These are phyloP conservation scores for Sisymbrium altissimum DNA, from an alignment of 345 rosid genomes.

Conservation along the genomic window DNA sequence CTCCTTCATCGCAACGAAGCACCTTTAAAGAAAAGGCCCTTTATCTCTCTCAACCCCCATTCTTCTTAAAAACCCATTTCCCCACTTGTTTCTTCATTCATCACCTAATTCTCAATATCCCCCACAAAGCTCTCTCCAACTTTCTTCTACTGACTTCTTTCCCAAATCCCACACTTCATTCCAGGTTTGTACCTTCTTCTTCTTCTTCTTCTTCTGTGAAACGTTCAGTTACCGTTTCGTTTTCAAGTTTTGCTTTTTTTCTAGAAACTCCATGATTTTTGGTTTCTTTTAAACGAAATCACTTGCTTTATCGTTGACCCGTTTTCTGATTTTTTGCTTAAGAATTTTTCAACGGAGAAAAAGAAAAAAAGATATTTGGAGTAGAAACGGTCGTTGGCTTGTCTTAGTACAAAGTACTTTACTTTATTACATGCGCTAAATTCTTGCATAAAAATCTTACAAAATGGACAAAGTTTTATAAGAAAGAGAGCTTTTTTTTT, in stretches of 20 bases:
- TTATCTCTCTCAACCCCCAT: not conserved
- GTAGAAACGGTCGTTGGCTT: constrained; percentile 13
- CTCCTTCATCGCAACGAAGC: constrained; percentile 21
- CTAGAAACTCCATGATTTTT: not conserved
- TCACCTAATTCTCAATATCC: not conserved
- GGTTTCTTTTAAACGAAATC: not conserved
- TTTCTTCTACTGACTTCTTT: not conserved
- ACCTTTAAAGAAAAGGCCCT: not conserved
- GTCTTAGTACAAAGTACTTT: constrained; percentile 16
- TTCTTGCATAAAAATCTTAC: not conserved
- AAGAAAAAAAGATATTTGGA: not conserved
- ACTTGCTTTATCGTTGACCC: constrained; percentile 13
- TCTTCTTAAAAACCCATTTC: constrained; percentile 21
- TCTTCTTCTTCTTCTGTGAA: not conserved
- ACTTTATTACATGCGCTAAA: not conserved
- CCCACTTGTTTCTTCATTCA: constrained; percentile 31
- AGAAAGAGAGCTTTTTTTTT: too few species aligned
- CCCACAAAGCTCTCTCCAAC: not conserved
- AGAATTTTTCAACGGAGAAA: not conserved
- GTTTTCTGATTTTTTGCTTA: not conserved
- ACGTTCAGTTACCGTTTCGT: not conserved
- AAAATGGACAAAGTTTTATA: not conserved
- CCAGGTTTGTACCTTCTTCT: constrained; percentile 21
- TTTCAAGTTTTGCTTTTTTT: not conserved
- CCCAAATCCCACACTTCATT: not conserved